These are phyloP conservation scores for Leptographium radiaticola DNA, from an alignment of 2,329 filamentous ascomycete genomes.

Conservation along the genomic window DNA sequence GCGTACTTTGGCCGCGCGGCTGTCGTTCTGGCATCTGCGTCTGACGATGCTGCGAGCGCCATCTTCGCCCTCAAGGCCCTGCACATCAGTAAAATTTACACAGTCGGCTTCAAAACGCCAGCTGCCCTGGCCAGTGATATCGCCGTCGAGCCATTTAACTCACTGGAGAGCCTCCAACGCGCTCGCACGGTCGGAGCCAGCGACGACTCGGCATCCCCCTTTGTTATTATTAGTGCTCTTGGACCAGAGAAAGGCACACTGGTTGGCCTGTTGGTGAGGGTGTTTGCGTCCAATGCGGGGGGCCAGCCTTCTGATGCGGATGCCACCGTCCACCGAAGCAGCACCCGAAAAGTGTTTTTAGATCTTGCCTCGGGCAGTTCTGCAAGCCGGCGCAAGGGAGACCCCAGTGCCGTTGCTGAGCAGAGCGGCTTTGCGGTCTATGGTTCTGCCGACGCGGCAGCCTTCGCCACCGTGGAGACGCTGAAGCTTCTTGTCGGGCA, in stretches of 20 bases:
- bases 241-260: conserved; percentile 66
- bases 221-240: conserved; percentile 69
- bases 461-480: conserved; percentile 76
- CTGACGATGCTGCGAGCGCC: conserved; percentile 63
- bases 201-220: conserved; percentile 44
- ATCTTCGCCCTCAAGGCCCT: conserved; percentile 70
- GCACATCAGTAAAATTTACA: conserved; percentile 67
- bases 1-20: conserved; percentile 66
- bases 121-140: conserved; percentile 50
- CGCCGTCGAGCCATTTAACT: conserved; percentile 67
- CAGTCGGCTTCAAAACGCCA: conserved; percentile 63
- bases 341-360: conserved; percentile 58
- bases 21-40: conserved; percentile 58
- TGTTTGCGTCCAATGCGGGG: conserved; percentile 44
- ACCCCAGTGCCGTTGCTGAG: conserved; percentile 57
- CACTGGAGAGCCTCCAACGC: conserved; percentile 48
- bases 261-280: conserved; percentile 63
- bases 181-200: conserved; percentile 31
- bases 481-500: conserved; percentile 67
- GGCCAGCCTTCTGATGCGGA: conserved; percentile 13
- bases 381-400: conserved; percentile 42
- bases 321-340: conserved; percentile 6
- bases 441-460: conserved; percentile 64
- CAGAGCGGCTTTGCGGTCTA: conserved; percentile 69
- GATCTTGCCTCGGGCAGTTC: conserved; percentile 49